phyloP scores from a whole-genome alignment of 768 basidiomycete genomes.

The Hygrocybe punicea region DNA sequence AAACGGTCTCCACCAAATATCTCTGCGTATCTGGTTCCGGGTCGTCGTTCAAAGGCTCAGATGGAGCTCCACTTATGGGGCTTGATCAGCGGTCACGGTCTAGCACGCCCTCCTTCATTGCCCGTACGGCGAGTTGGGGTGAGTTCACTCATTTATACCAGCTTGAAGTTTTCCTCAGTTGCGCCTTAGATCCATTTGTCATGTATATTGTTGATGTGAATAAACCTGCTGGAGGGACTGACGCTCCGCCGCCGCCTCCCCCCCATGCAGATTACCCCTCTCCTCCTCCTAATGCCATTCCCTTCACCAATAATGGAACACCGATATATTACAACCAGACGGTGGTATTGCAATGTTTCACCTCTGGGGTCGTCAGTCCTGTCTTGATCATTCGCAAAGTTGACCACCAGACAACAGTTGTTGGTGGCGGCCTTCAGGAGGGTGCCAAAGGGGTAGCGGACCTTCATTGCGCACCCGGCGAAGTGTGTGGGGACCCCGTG shows the following conservation, averaged over 20 bases:
- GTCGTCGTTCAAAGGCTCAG: slow-evolving; percentile 89
- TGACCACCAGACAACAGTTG: slow-evolving; percentile 83
- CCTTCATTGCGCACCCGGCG: slow-evolving; percentile 77
- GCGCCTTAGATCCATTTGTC: slow-evolving; percentile 75
- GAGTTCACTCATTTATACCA: slow-evolving; percentile 25
- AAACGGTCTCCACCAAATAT: slow-evolving; percentile 94
- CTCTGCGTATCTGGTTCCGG: slow-evolving; percentile 93
- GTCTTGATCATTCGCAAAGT: slow-evolving; percentile 92
- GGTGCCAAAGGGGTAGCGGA: slow-evolving; percentile 82
- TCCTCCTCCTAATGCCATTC: slow-evolving; percentile 85
- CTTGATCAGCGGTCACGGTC: slow-evolving; percentile 66
- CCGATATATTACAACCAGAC: slow-evolving; percentile 97
- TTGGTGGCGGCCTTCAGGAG: slow-evolving; percentile 88
- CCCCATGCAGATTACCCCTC: slow-evolving; percentile 88
- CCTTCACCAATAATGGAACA: slow-evolving; percentile 80
- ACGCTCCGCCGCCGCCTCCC: slow-evolving; percentile 74
- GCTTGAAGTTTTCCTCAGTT: not conserved
- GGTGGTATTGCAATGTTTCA: slow-evolving; percentile 89
- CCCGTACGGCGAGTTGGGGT: slow-evolving; percentile 89
- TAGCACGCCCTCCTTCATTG: slow-evolving; percentile 83
- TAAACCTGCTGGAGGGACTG: slow-evolving; percentile 73
- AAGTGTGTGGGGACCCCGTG: slow-evolving; percentile 90
- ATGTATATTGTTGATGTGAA: slow-evolving; percentile 97
- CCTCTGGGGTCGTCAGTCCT: slow-evolving; percentile 91
- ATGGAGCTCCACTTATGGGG: slow-evolving; percentile 82